Evolutionary conservation across 2,329 filamentous ascomycete genomes (phyloP).

Genomic region (Bipolaris gigantea): DNA sequence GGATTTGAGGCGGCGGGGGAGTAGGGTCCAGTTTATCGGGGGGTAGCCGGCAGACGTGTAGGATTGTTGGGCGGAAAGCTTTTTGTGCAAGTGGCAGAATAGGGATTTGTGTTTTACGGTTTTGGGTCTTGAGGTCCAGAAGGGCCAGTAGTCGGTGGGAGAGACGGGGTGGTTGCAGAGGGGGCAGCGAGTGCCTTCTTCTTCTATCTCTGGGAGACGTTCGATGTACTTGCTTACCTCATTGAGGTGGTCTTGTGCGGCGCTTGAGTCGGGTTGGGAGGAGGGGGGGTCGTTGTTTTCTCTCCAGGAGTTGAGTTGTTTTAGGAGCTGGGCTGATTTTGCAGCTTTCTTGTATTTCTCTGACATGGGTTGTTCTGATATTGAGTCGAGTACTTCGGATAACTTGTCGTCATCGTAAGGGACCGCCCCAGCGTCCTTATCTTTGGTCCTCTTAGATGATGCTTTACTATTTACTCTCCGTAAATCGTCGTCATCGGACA

Average conservation of each 20-base stretch:
- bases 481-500: constrained; percentile 9
- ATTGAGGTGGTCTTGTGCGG: constrained; percentile 19
- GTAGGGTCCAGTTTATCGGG: constrained; percentile 65
- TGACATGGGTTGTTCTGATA: neutral
- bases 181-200: constrained; percentile 55
- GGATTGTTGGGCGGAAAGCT: constrained; percentile 38
- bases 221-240: constrained; percentile 23
- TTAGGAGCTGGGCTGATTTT: constrained; percentile 15
- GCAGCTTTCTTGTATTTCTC: constrained; percentile 1
- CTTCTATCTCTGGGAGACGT: constrained; percentile 19
- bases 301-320: constrained; percentile 23
- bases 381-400: neutral
- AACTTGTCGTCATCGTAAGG: constrained; percentile 5
- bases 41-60: constrained; percentile 66
- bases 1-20: constrained; percentile 54
- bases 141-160: constrained; percentile 55
- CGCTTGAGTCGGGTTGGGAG: constrained; percentile 22
- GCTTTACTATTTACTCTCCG: constrained; percentile 6
- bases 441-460: neutral
- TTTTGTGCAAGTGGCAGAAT: constrained; percentile 45
- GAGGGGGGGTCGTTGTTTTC: constrained; percentile 15
- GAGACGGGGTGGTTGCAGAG: constrained; percentile 67
- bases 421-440: neutral
- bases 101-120: constrained; percentile 56
- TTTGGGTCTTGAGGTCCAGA: constrained; percentile 28